Percentiles rank a stretch among this genome's conserved stretches.
These are phyloP conservation scores for Alnus glutinosa DNA, from an alignment of 306 rosid species.

Conservation along the genomic window DNA sequence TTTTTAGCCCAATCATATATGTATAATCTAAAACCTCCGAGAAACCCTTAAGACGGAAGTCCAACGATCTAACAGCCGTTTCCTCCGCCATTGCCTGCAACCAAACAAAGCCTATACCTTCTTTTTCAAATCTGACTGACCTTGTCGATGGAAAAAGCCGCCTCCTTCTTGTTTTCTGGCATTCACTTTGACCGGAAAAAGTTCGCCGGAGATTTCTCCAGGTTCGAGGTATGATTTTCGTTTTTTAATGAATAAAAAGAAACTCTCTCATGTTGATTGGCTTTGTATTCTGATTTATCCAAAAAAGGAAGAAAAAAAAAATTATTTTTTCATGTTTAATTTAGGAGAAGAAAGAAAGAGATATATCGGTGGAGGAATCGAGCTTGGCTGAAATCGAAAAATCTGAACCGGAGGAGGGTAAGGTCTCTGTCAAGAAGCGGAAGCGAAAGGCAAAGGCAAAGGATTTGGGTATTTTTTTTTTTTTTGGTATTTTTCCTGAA, in stretches of 20 bases:
- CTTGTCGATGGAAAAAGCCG: conserved; percentile 52
- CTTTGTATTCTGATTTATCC: not conserved
- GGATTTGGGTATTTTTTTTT: conserved; percentile 44
- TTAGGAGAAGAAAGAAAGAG: conserved; percentile 48
- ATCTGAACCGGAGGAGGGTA: conserved; percentile 32
- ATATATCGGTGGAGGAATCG: conserved; percentile 32
- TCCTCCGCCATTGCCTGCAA: no score
- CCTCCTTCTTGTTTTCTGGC: conserved; percentile 82
- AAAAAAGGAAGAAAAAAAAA: not conserved
- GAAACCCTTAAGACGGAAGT: not conserved
- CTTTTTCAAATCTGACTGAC: not conserved
- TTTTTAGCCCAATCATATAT: no score
- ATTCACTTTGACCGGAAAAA: conserved; percentile 67
- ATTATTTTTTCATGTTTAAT: not conserved
- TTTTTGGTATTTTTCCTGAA: not conserved
- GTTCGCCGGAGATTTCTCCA: conserved; percentile 68
- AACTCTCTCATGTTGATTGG: not conserved
- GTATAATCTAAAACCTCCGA: not conserved
- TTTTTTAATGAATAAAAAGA: not conserved
- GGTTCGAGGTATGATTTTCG: conserved; percentile 56
- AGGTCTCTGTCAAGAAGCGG: conserved; percentile 56
- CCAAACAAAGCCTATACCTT: not conserved
- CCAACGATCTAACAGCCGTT: not conserved
- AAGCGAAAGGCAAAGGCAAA: conserved; percentile 67
- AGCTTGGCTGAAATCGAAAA: conserved; percentile 32